Percentiles rank a stretch among this genome's conserved stretches.
These are phyloP conservation scores for Lagenaria siceraria DNA, from an alignment of 306 rosid species.

Conservation along the genomic window DNA sequence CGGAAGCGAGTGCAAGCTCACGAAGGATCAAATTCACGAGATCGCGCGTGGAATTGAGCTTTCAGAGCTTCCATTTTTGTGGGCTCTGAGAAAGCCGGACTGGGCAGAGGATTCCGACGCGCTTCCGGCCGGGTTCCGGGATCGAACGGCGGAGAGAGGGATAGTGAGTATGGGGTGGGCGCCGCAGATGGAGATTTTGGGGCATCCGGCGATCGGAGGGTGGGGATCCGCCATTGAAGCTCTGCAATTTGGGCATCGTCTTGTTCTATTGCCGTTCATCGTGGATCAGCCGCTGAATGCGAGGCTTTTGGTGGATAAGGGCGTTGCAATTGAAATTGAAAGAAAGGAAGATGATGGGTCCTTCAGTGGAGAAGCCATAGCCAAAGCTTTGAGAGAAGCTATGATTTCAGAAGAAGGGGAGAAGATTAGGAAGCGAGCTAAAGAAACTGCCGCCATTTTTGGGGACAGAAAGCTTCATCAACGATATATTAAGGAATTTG, in stretches of 20 bases:
- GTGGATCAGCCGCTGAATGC: conserved; percentile 31
- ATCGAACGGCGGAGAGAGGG: conserved; percentile 17
- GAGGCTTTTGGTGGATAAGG: conserved; percentile 24
- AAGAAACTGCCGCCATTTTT: conserved; percentile 12
- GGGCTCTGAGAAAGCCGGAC: conserved; percentile 23
- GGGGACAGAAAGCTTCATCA: conserved; percentile 13
- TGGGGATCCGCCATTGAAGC: conserved; percentile 34
- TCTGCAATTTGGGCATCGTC: conserved; percentile 25
- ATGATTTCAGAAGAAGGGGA: conserved; percentile 29
- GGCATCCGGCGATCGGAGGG: conserved; percentile 28
- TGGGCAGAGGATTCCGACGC: neutral
- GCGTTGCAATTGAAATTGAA: conserved; percentile 23
- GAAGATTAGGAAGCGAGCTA: conserved; percentile 14
- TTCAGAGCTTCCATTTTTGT: conserved; percentile 25
- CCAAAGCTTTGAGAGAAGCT: conserved; percentile 15
- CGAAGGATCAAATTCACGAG: conserved; percentile 22
- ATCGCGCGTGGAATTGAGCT: conserved; percentile 32
- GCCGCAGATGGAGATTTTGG: conserved; percentile 25
- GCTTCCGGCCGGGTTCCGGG: conserved; percentile 16
- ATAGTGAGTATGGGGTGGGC: conserved; percentile 18
- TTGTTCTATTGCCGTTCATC: conserved; percentile 23
- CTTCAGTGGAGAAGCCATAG: conserved; percentile 19
- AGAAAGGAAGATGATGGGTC: conserved; percentile 21
- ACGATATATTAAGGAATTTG: conserved; percentile 1
- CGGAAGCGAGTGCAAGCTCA: conserved; percentile 30